phyloP scores from a whole-genome alignment of 1,139 yeast genomes.

The Schizosaccharomyces versatilis region DNA sequence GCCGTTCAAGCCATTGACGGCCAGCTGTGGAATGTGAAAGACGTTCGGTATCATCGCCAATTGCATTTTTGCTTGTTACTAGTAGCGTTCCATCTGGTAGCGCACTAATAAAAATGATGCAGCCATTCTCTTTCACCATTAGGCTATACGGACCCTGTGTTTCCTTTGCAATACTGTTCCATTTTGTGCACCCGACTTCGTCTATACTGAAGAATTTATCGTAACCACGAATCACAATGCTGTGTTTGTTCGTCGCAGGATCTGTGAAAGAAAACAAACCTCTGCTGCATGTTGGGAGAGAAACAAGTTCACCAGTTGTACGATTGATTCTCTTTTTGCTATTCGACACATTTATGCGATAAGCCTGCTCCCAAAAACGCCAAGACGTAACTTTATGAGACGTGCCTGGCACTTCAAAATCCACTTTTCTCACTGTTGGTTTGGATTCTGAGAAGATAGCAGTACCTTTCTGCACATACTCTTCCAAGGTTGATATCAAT shows the following conservation, averaged over 20 bases:
- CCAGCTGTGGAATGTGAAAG: slow-evolving; percentile 24
- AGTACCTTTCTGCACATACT: too few relatives aligned
- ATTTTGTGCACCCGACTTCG: slow-evolving; percentile 34
- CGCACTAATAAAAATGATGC: slow-evolving; percentile 68
- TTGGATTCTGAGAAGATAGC: neutral
- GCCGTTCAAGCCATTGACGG: slow-evolving; percentile 32
- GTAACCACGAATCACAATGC: slow-evolving; percentile 64
- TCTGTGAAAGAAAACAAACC: slow-evolving; percentile 51
- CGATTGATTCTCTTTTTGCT: neutral
- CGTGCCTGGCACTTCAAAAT: neutral
- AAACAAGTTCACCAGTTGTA: slow-evolving; percentile 20
- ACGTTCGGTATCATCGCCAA: slow-evolving; percentile 38
- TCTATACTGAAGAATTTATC: slow-evolving; percentile 77
- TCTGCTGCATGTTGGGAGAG: slow-evolving; percentile 54
- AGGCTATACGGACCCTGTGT: slow-evolving; percentile 62
- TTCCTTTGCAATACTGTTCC: slow-evolving; percentile 24
- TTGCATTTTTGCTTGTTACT: slow-evolving; percentile 66
- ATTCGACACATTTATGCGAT: neutral
- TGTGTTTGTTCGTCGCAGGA: slow-evolving; percentile 15
- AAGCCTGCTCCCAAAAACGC: slow-evolving; percentile 1
- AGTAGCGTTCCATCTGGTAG: slow-evolving; percentile 53
- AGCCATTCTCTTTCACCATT: slow-evolving; percentile 80
- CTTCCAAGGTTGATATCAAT: too few relatives aligned
- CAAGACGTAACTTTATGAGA: neutral
- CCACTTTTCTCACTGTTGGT: neutral